These are phyloP conservation scores for Corylus heterophylla DNA, from an alignment of 306 rosid genomes.

Conservation along the genomic window DNA sequence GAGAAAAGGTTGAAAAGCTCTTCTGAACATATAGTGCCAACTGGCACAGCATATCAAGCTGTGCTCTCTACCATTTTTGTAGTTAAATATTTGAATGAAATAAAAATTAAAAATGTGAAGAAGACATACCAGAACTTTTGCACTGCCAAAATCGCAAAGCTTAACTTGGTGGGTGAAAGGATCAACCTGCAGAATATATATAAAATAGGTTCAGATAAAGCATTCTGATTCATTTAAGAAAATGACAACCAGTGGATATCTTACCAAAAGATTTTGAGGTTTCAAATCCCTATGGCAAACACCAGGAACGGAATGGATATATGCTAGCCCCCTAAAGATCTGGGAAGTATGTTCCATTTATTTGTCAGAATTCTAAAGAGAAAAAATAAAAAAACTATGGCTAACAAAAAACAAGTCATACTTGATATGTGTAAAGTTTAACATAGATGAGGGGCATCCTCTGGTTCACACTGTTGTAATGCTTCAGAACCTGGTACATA, in stretches of 20 bases:
- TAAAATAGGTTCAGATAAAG: slow-evolving; percentile 13
- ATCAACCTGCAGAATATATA: slow-evolving; percentile 61
- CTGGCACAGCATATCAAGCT: background rate
- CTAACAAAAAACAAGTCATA: slow-evolving; percentile 36
- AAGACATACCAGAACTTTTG: slow-evolving; percentile 79
- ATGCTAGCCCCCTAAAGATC: slow-evolving; percentile 93
- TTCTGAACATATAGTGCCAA: background rate
- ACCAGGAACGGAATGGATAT: slow-evolving; percentile 87
- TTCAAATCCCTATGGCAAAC: slow-evolving; percentile 94
- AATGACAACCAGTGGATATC: slow-evolving; percentile 25
- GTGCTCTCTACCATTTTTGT: background rate
- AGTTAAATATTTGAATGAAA: background rate
- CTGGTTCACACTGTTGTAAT: slow-evolving; percentile 75
- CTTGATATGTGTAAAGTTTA: slow-evolving; percentile 92
- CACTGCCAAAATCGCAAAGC: slow-evolving; percentile 97
- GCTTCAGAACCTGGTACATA: slow-evolving; percentile 75
- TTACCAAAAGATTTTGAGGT: slow-evolving; percentile 92
- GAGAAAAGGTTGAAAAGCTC: slow-evolving; percentile 23
- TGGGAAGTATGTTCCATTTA: slow-evolving; percentile 34
- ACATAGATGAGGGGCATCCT: slow-evolving; percentile 92
- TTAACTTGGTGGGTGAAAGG: slow-evolving; percentile 93
- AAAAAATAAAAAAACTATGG: slow-evolving; percentile 13
- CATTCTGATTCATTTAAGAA: background rate
- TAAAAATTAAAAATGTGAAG: slow-evolving; percentile 5
- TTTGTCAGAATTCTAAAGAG: slow-evolving; percentile 11